Evolutionary conservation across 768 basidiomycete species (phyloP).

Genomic region (Boletus tylopilopsis): DNA sequence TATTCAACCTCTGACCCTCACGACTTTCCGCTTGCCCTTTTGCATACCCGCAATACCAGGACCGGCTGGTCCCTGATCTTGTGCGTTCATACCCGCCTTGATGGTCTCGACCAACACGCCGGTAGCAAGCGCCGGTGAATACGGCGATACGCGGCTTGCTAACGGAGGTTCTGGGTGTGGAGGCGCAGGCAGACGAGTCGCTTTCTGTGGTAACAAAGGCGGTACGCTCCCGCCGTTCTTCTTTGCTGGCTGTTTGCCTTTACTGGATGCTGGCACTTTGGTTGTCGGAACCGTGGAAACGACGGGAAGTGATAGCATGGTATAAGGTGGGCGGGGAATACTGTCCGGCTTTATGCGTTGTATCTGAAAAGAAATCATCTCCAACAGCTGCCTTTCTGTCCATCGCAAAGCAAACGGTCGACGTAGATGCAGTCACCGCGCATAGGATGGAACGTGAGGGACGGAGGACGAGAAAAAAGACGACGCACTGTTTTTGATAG

Average conservation of each 20-base stretch:
- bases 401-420: neutral
- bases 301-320: conserved; percentile 29
- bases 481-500: conserved; percentile 75
- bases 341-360: conserved; percentile 70
- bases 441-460: neutral
- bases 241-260: conserved; percentile 53
- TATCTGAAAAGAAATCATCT: conserved; percentile 69
- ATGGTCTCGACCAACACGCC: conserved; percentile 81
- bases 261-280: conserved; percentile 30
- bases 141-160: conserved; percentile 69
- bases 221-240: conserved; percentile 38
- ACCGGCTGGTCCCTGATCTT: conserved; percentile 43
- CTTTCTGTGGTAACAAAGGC: conserved; percentile 23
- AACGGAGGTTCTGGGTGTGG: conserved; percentile 75
- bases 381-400: conserved; percentile 75
- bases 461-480: neutral
- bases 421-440: neutral
- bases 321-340: conserved; percentile 63
- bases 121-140: conserved; percentile 72
- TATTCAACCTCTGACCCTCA: conserved; percentile 60
- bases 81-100: conserved; percentile 79
- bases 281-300: conserved; percentile 29
- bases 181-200: conserved; percentile 58
- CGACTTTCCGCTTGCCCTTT: conserved; percentile 80
- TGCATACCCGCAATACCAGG: conserved; percentile 35